Base-by-base conservation (phyloP, 1,284 basidiomycete genomes). In the Paramarasmius palmivorus region DNA sequence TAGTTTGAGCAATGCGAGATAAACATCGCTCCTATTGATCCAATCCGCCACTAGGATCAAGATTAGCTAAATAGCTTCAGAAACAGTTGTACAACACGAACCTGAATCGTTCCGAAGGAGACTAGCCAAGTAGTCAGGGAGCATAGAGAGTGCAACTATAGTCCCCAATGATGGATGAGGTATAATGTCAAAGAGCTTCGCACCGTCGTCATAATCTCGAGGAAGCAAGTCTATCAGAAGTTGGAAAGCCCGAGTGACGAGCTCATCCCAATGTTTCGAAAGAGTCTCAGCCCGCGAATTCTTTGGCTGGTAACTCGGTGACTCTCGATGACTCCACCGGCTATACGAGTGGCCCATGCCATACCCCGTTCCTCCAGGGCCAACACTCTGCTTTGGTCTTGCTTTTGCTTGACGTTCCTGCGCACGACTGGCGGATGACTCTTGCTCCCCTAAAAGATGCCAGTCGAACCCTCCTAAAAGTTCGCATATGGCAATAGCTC, bases 321-420 rank as follows among this genome's bases (percentile, higher is more conserved):
- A 29, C 20, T 15, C 15, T 12, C 22, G 22, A 34, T 17, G 25
- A 32, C 22, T 34, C 36, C 29, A 29, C 37, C 48, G 23, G 23
- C 51, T 10, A n/a, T n/a, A n/a, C 14, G 10, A 17, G 15, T 50
- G 6, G n/a, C 38, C 71, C 10, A 63, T 67, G 10, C 69, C 68
- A 61, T 80, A 81, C 1, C 79, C 79, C n/a, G 78, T 81, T 2
- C 79, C 78, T 9, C 78, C 76, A 20, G 75, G 77, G 7, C 79
- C 79, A 2, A 81, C 76, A 51, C 69, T 63, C 17, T 51, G 64
- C 15, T 48, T 22, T 37, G 51, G 54, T 2, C 51, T 47, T 2
- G 42, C 29, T 32, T 32, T 40, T 19, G 49, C 49, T 39, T 61
- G 61, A 19, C 62, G 64, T 40, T 65, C 66, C 41, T 66, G 61